Evolutionary conservation across 2,329 filamentous ascomycete species (phyloP), one percentile per base, ranked within the genome.

Genomic region (Blastomyces parvus): DNA sequence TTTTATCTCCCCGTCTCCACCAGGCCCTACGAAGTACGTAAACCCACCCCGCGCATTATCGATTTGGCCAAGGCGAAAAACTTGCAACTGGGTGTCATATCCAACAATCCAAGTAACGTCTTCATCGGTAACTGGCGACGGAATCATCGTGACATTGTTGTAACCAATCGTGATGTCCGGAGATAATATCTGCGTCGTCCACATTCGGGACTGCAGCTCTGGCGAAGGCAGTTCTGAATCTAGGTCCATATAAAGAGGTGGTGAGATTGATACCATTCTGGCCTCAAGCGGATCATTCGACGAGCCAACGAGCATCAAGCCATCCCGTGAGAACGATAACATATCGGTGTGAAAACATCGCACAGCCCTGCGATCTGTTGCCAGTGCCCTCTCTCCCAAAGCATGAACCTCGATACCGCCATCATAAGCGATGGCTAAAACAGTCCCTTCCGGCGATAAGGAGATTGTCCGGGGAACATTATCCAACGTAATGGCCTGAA

Each of bases 401-500:
- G 90, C 89, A 36, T 89, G 86, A 0, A 96, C 89, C 74, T 96
- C 91, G 66, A 96, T 92, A n/a, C 89, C 90, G 62, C 89, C 89
- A 70, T 91, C 86, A 74, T 92, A 95, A 8, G 91, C 91, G 19
- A 90, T 88, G 30, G 91, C 91, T 56, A 96, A 77, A 17, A 96
- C 89, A 53, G 87, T 86, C 30, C 90, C 90, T 66, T 88, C 89
- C 0, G 91, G 90, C 0, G 91, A 93, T 38, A 96, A 78, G 19
- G 89, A 87, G 67, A 96, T 88, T 17, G 90, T 86, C 62, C 87
- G 85, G 9, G 91, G 90, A 62, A 85, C 84, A 73, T 94, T 87
- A 69, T 93, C 89, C 65, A 96, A 81, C 56, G 88, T 83, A 63
- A 96, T 82, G 40, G 88, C 88, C 70, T 88, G 86, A n/a, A 84